Evolutionary conservation across 2,329 filamentous ascomycete genomes (phyloP).

Genomic region (Botrytis elliptica): DNA sequence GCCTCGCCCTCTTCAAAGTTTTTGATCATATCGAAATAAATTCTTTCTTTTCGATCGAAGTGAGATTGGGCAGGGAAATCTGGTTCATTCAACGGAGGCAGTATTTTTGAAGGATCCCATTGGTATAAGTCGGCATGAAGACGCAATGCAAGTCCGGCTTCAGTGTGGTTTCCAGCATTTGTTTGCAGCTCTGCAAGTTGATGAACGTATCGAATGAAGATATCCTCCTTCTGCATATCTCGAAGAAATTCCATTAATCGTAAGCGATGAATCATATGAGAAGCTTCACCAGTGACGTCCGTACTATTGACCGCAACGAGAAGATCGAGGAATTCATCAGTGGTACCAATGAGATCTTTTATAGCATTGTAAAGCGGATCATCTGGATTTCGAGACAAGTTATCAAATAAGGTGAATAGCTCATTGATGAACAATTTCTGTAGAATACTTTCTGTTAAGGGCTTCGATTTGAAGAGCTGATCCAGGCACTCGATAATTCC

Average conservation of each 20-base stretch:
- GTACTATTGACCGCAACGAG: constrained; percentile 85
- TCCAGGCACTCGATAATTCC: constrained; percentile 97
- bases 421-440: constrained; percentile 93
- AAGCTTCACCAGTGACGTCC: constrained; percentile 70
- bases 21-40: constrained; percentile 95
- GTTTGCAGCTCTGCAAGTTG: constrained; percentile 79
- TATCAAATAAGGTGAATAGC: constrained; percentile 75
- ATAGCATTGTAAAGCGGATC: constrained; percentile 76
- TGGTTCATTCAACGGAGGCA: constrained; percentile 69
- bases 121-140: constrained; percentile 91
- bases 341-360: constrained; percentile 74
- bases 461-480: constrained; percentile 82
- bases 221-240: constrained; percentile 95
- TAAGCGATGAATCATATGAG: constrained; percentile 82
- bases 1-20: constrained; percentile 92
- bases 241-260: constrained; percentile 94
- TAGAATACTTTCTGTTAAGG: constrained; percentile 80
- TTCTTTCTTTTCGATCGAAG: constrained; percentile 87
- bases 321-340: constrained; percentile 88
- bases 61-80: constrained; percentile 78
- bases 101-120: constrained; percentile 73
- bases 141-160: constrained; percentile 84
- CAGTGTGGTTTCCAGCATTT: constrained; percentile 73
- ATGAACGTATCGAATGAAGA: constrained; percentile 94
- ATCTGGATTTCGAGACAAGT: constrained; percentile 62